Base-by-base conservation (phyloP, 805 yeast species). In the Lachancea kluyveri region DNA sequence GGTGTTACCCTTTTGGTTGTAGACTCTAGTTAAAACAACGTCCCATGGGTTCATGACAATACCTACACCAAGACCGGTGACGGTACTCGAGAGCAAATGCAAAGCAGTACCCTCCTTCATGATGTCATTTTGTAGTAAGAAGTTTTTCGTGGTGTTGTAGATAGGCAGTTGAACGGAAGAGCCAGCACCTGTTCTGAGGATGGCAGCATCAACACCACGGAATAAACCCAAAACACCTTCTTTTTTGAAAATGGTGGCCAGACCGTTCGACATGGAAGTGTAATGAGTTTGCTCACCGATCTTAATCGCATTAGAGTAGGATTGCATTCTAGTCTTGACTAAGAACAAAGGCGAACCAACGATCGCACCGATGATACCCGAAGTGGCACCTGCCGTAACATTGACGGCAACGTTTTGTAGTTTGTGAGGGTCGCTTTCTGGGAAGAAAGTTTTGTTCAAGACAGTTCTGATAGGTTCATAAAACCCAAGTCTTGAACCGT, bases 11-110 rank as follows among this genome's bases (percentile, higher is more conserved):
- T 79, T 83, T 58, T 92, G 97, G 60, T 92, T 92, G 62, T 90
- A 92, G 57, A 92, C 80, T 64, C 98, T 75, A 1, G 98, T 92
- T 61, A 92, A 67, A 31, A 92, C 72, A 26, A 92, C 97, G 59
- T 92, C 98, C 75, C 95, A 87, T 10, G 98, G 97, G 57, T 88
- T 92, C 96, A 92, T 90, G 19, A 85, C 95, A 13, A 88, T 67
- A 31, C 94, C 88, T 19, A 92, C 97, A 46, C 95, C 96, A 24
- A 87, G 55, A 26, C 98, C 98, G 6, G 96, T 79, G 41, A 71
- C 62, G 1, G 88, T 75, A 25, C 87, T 74, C 1, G 95, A 74
- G 8, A 70, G 50, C 40, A 90, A 67, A 56, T 87, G 95, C 39
- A 83, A 62, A 2, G 68, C 65, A 2, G 88, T 70, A 19, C 88